Base-by-base conservation (phyloP, 2,329 filamentous ascomycete species). In the Ascocoryne sarcoides region DNA sequence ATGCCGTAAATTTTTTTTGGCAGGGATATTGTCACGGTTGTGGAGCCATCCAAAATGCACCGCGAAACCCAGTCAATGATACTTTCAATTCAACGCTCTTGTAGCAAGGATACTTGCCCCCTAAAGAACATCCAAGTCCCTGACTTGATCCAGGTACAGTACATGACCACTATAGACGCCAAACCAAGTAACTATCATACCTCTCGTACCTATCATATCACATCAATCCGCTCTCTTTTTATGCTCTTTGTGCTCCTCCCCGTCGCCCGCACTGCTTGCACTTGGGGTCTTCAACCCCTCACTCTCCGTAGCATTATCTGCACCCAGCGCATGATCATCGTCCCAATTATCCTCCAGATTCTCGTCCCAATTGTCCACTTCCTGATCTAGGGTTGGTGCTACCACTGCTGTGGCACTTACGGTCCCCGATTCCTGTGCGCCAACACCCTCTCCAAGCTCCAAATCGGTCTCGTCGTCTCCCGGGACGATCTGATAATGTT, bases 351-450 rank as follows among this genome's bases (percentile, higher is more conserved):
- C 68, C 44, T 76, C 75, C 1, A 68, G 73, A 62, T 95, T 92
- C 65, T 95, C 89, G 57, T 95, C 88, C 88, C 89, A 95, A 51
- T 90, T 87, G 58, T 95, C 89, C 5, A 95, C 74, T 65, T 93
- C 85, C 44, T 90, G 76, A 52, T 93, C 88, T 15, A 94, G 58
- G 1, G 67, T 71, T 47, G 60, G 54, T 3, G 47, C 61, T 10
- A 58, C 51, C 3, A 57, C 60, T 15, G 58, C 53, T 5, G 57
- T 58, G 2, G 57, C 57, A 14, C 63, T 62, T 15, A 66, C 66
- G n/a, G 86, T 65, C 14, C 81, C 81, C 20, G 73, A 76, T 61
- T 85, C 82, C 48, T 84, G 83, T 30, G 59, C 63, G 19, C 56
- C 66, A 16, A 62, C 53, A 1, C 58, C 61, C 47, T 81, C 76